These are phyloP conservation scores for Musa schizocarpa DNA, from an alignment of 176 grass and related monocot genomes.

Conservation along the genomic window DNA sequence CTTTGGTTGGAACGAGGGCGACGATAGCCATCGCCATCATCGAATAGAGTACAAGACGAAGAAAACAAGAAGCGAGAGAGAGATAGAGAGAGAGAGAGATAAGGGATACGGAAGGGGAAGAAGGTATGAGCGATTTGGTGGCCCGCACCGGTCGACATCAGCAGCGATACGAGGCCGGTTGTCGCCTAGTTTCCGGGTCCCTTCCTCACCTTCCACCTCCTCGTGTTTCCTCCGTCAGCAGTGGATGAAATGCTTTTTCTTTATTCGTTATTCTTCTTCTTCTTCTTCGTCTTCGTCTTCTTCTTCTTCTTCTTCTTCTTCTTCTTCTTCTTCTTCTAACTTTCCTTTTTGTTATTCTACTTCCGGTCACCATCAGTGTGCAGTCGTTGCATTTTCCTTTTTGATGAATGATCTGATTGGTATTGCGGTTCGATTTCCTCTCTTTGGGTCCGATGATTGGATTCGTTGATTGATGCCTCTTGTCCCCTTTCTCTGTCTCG, in stretches of 20 bases:
- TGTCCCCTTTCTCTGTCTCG: neutral
- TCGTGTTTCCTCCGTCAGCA: neutral
- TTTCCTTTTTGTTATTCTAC: too few species aligned
- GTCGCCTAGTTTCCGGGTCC: slow-evolving; percentile 82
- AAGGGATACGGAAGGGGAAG: slow-evolving; percentile 4
- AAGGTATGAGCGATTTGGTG: slow-evolving; percentile 89
- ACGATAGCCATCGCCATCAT: neutral
- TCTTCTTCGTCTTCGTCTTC: neutral
- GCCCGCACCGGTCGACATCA: slow-evolving; percentile 97
- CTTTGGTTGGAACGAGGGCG: neutral
- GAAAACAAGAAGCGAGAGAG: neutral
- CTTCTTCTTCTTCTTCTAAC: neutral
- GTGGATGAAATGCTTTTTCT: neutral
- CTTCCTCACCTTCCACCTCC: neutral
- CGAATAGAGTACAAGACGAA: neutral
- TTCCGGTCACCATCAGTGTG: neutral
- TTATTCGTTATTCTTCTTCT: neutral
- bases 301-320: neutral
- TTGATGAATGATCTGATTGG: neutral
- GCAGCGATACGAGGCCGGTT: slow-evolving; percentile 87
- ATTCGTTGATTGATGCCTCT: neutral
- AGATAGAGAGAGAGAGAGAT: neutral
- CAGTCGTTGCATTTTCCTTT: neutral
- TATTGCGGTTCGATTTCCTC: neutral
- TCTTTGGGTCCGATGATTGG: too few species aligned